These are phyloP conservation scores for Backusella psychrophila DNA, from an alignment of 192 early-diverging fungal genomes.

Conservation along the genomic window DNA sequence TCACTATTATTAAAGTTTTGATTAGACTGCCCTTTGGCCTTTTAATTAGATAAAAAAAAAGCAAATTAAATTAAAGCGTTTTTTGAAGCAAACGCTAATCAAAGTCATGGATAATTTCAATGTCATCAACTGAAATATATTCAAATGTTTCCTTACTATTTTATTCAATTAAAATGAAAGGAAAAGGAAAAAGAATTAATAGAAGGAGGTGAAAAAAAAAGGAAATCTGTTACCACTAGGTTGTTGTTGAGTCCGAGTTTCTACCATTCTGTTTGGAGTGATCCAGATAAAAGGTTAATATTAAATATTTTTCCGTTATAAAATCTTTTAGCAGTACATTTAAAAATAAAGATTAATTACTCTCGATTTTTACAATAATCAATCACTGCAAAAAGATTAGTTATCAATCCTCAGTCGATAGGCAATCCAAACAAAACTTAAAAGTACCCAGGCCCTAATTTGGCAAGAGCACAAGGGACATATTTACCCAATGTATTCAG, in stretches of 20 bases:
- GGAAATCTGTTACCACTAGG: too few relatives aligned
- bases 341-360: background rate
- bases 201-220: too few relatives aligned
- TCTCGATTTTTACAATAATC: background rate
- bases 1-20: background rate
- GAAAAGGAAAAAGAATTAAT: too few relatives aligned
- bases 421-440: background rate
- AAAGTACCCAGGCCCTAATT: conserved; percentile 15
- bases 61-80: background rate
- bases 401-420: background rate
- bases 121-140: too few relatives aligned
- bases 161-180: too few relatives aligned
- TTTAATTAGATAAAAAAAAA: background rate
- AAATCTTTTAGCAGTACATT: background rate
- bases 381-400: background rate
- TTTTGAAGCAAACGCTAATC: too few relatives aligned
- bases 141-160: too few relatives aligned
- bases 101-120: too few relatives aligned
- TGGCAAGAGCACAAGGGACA: conserved; percentile 4
- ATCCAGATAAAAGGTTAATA: background rate
- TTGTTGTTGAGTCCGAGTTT: too few relatives aligned
- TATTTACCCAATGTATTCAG: background rate
- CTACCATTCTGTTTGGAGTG: too few relatives aligned
- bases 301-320: background rate
- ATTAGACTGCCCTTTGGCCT: background rate